Percentiles rank a stretch among this genome's conserved stretches.
phyloP scores from a whole-genome alignment of 805 yeast species.

The Saccharomycopsis malanga region DNA sequence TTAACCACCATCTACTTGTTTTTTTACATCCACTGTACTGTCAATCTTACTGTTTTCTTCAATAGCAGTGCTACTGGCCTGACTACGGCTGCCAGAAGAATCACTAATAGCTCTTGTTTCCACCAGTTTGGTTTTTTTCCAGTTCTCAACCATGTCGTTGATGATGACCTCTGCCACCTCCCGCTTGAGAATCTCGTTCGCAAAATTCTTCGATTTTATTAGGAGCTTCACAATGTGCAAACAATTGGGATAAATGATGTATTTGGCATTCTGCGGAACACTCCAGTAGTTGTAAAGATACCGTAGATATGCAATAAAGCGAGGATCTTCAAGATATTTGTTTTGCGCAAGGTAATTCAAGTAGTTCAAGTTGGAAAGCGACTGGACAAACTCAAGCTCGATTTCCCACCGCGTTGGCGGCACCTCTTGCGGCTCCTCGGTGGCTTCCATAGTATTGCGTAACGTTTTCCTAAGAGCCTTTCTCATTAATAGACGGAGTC shows the following conservation, averaged over 20 bases:
- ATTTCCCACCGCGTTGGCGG: constrained; percentile 76
- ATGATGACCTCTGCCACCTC: constrained; percentile 18
- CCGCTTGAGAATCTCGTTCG: constrained; percentile 16
- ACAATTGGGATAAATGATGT: constrained; percentile 68
- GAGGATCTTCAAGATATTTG: constrained; percentile 53
- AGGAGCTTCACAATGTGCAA: constrained; percentile 57
- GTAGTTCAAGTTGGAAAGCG: constrained; percentile 70
- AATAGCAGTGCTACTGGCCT: too few relatives aligned
- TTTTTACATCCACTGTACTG: not conserved
- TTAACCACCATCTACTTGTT: too few relatives aligned
- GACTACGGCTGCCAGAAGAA: too few relatives aligned
- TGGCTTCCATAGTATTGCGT: too few relatives aligned
- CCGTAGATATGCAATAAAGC: constrained; percentile 57
- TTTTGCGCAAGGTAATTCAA: constrained; percentile 69
- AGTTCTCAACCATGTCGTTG: constrained; percentile 20
- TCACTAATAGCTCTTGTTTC: not conserved
- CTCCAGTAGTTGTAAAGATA: constrained; percentile 69
- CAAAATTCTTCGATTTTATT: constrained; percentile 11
- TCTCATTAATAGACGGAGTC: too few relatives aligned
- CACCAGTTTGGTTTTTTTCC: constrained; percentile 17
- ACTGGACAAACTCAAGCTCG: constrained; percentile 76
- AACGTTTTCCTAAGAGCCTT: too few relatives aligned
- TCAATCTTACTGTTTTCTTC: not conserved
- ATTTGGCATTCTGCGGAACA: constrained; percentile 54
- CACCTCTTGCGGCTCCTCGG: constrained; percentile 7